Evolutionary conservation across 495 filamentous ascomycete genomes (phyloP).

Genomic region (Zalerion maritima): DNA sequence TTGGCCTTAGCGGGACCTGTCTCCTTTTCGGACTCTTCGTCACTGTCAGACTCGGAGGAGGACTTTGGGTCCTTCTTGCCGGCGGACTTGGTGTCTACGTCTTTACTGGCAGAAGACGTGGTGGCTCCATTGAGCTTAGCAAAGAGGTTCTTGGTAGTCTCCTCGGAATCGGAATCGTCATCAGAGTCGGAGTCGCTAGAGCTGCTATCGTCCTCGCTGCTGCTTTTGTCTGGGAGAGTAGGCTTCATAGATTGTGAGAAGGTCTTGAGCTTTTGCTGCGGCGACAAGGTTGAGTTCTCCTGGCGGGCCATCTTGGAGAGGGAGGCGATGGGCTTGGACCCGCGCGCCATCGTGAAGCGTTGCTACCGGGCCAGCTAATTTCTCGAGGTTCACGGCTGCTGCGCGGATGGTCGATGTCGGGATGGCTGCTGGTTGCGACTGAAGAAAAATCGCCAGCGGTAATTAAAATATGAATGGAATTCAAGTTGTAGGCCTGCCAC

Average conservation of each 20-base stretch:
- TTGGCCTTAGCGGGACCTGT: conserved; percentile 4
- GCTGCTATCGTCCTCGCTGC: conserved; percentile 8
- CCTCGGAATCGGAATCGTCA: neutral
- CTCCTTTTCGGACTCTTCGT: conserved; percentile 3
- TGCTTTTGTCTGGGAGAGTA: conserved; percentile 8
- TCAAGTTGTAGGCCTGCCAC: no score
- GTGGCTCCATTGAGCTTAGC: neutral
- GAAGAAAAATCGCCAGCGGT: no score
- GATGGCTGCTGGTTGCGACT: no score
- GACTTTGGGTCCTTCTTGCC: conserved; percentile 5
- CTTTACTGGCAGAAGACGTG: conserved; percentile 1
- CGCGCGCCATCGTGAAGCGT: neutral
- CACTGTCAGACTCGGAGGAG: conserved; percentile 2
- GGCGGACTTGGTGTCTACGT: conserved; percentile 8
- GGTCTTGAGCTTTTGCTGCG: conserved; percentile 5
- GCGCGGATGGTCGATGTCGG: no score
- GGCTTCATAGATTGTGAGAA: no score
- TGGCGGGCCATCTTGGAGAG: conserved; percentile 13
- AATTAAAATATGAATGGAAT: no score
- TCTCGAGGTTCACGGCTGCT: no score
- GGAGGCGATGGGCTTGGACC: conserved; percentile 13
- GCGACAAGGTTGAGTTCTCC: conserved; percentile 8
- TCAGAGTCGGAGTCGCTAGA: conserved; percentile 1
- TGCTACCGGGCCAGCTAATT: neutral
- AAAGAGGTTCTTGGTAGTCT: neutral